phyloP scores from a whole-genome alignment of 495 filamentous ascomycete species.

The Aspergillus saccharolyticus region DNA sequence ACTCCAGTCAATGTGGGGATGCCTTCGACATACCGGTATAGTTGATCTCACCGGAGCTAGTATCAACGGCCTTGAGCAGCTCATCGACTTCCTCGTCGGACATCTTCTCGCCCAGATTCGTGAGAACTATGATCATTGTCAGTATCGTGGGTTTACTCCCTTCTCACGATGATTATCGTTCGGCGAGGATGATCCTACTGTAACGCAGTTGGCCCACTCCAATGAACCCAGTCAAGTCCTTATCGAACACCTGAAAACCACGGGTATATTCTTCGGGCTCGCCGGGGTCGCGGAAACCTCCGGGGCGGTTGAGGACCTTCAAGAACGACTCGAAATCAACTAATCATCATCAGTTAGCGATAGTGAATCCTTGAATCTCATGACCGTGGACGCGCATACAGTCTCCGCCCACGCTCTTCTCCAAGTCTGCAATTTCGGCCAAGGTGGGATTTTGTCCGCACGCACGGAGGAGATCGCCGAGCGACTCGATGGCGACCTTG shows the following conservation, averaged over 20 bases:
- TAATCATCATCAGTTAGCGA: constrained; percentile 25
- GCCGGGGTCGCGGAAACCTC: constrained; percentile 95
- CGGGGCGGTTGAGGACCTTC: constrained; percentile 92
- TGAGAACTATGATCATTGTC: constrained; percentile 60
- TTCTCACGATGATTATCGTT: background rate
- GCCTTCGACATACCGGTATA: constrained; percentile 67
- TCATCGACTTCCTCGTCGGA: constrained; percentile 97
- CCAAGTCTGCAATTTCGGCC: constrained; percentile 82
- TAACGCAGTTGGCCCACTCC: constrained; percentile 95
- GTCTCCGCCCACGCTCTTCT: constrained; percentile 80
- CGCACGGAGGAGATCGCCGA: constrained; percentile 90
- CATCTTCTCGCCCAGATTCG: constrained; percentile 98
- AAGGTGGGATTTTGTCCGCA: constrained; percentile 98
- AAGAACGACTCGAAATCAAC: constrained; percentile 98
- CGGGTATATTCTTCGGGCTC: constrained; percentile 97
- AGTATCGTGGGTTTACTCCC: background rate
- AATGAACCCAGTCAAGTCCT: constrained; percentile 97
- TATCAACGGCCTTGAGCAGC: constrained; percentile 93
- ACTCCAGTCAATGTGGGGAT: background rate
- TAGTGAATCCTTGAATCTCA: background rate
- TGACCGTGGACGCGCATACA: constrained; percentile 54
- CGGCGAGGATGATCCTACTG: constrained; percentile 41
- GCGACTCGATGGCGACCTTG: constrained; percentile 75
- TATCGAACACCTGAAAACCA: constrained; percentile 98
- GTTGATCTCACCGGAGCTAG: constrained; percentile 90